Conservation (phyloP, 768 basidiomycete species). For the Russula foetens region DNA sequence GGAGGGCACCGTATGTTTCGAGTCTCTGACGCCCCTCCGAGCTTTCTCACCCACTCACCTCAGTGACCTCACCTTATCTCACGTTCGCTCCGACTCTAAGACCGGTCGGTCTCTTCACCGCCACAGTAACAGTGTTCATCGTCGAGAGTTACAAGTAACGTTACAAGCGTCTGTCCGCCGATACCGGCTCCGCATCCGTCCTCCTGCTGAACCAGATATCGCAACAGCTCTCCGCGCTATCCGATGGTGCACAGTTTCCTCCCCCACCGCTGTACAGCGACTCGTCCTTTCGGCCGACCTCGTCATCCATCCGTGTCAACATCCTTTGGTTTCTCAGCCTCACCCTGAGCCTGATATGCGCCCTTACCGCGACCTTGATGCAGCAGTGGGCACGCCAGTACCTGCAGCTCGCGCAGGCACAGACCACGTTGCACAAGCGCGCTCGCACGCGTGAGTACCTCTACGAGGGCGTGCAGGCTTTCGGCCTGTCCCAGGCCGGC, state of each 20-base stretch:
- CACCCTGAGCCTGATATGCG: neutral
- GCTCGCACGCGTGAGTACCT: conserved; percentile 5
- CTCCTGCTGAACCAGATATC: conserved; percentile 11
- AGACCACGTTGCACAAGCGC: neutral
- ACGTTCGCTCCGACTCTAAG: neutral
- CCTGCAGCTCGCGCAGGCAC: neutral
- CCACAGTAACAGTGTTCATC: conserved; percentile 10
- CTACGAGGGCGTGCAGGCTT: conserved; percentile 2
- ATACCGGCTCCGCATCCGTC: neutral
- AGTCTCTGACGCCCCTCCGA: neutral
- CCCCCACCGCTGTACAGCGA: neutral
- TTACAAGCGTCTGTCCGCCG: neutral
- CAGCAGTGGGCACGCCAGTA: conserved; percentile 11
- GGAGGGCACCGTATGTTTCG: conserved; percentile 6
- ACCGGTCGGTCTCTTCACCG: conserved; percentile 13
- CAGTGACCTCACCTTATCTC: neutral
- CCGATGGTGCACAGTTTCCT: neutral
- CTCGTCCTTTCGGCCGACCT: neutral
- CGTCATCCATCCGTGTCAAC: conserved; percentile 6
- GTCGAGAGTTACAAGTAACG: conserved; percentile 15
- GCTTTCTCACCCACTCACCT: neutral
- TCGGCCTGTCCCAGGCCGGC: neutral
- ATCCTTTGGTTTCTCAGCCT: conserved; percentile 17
- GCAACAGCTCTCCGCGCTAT: neutral
- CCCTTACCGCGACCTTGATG: conserved; percentile 6